Base-by-base conservation (phyloP, 2,329 filamentous ascomycete species). In the Epichloe gansuensis region DNA sequence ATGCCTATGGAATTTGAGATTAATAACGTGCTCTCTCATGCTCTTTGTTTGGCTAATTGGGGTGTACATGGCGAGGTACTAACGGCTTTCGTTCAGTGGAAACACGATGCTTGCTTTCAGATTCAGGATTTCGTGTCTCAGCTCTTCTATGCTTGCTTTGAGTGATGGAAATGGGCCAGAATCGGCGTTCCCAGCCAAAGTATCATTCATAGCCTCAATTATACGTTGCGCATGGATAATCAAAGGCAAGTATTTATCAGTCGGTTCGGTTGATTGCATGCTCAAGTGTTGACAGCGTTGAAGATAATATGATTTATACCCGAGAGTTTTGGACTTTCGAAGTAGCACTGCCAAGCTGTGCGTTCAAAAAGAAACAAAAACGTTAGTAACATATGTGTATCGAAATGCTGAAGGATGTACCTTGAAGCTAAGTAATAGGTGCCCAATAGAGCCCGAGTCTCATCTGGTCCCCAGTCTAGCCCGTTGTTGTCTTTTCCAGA, bases 401-500 rank as follows among this genome's bases (percentile, higher is more conserved):
- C 31, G 9, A 31, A 31, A 9, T 31, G 31, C 31, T 31, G 31
- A 31, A 31, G 9, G 9, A 31, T 11, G 1, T 55, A 67, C 65
- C 63, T 62, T 0, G 65, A 67, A 1, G 63, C 60, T 8, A 67
- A 56, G 43, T 65, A 67, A 35, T 66, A 67, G 3, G 61, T 60
- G 4, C 65, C 65, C 0, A 62, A 57, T 4, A 67, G 34, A 0
- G 65, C 64, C 51, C 65, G 57, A 53, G 59, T 58, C 49, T 67
- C 64, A 25, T 67, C 63, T 0, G 57, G 48, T 5, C 57, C 55
- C 53, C 64, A 59, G 7, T 60, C 57, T 3, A 47, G 23, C 28
- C 23, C 46, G 6, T 46, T 39, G 13, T 55, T 54, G 2, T 61
- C 59, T 4, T 54, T 56, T n/a, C 56, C 54, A 34, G 37, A 37